Percentiles rank a stretch among this genome's conserved stretches.
phyloP scores from a whole-genome alignment of 2,329 filamentous ascomycete genomes.

The Phialophora chinensis region DNA sequence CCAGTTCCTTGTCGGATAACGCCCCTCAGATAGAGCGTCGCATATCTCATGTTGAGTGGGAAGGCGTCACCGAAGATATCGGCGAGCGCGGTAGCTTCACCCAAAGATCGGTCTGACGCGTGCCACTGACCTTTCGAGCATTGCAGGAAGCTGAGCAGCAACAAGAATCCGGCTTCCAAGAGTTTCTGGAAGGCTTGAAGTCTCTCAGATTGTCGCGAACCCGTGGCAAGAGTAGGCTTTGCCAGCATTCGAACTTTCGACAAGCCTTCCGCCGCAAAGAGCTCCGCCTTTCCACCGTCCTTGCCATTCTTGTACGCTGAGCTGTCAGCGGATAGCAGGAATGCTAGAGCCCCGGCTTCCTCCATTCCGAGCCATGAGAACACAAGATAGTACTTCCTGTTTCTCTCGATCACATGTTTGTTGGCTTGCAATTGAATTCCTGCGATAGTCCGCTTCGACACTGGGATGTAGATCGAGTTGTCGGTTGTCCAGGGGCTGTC shows the following conservation, averaged over 20 bases:
- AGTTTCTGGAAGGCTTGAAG: constrained; percentile 63
- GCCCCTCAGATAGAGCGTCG: constrained; percentile 74
- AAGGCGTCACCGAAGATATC: constrained; percentile 51
- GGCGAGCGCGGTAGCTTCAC: constrained; percentile 58
- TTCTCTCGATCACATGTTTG: constrained; percentile 51
- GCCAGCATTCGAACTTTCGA: constrained; percentile 35
- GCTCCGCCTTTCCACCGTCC: constrained; percentile 60
- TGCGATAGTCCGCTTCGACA: constrained; percentile 45
- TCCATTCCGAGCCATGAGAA: constrained; percentile 67
- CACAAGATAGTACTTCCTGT: constrained; percentile 54
- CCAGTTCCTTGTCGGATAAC: constrained; percentile 79
- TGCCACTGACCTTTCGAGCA: constrained; percentile 75
- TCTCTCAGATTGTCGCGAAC: constrained; percentile 37
- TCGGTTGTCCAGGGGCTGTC: constrained; percentile 54
- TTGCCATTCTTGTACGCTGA: constrained; percentile 62
- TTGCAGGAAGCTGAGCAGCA: constrained; percentile 73
- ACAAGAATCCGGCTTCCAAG: constrained; percentile 70
- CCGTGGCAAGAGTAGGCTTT: constrained; percentile 43
- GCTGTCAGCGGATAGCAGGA: constrained; percentile 63
- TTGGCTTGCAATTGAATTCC: constrained; percentile 41
- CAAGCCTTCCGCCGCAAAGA: constrained; percentile 64
- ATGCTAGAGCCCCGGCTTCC: constrained; percentile 65
- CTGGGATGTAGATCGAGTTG: constrained; percentile 54
- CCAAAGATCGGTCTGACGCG: constrained; percentile 64
- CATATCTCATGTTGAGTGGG: constrained; percentile 54